These are phyloP conservation scores for Talaromyces albobiverticillius DNA, from an alignment of 2,329 filamentous ascomycete species.

Conservation along the genomic window DNA sequence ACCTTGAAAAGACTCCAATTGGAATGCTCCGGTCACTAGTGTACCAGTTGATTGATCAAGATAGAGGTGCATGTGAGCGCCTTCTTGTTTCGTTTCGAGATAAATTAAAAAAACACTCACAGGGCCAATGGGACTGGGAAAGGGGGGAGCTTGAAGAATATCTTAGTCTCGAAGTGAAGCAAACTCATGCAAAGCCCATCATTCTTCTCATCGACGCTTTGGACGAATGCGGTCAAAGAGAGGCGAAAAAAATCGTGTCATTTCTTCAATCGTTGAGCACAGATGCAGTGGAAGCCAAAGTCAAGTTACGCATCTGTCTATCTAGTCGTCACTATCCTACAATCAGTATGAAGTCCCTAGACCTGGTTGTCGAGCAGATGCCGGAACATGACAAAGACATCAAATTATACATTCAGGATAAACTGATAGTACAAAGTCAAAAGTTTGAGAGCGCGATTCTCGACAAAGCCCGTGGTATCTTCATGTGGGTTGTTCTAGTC, in stretches of 20 bases:
- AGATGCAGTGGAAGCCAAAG: constrained; percentile 12
- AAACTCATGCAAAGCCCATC: background rate
- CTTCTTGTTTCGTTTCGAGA: constrained; percentile 1
- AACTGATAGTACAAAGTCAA: constrained; percentile 10
- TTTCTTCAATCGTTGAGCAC: constrained; percentile 43
- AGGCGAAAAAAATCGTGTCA: constrained; percentile 43
- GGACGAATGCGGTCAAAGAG: constrained; percentile 48
- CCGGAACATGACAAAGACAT: constrained; percentile 25
- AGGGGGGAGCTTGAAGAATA: constrained; percentile 7
- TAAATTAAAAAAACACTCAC: constrained; percentile 1
- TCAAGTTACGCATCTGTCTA: constrained; percentile 38
- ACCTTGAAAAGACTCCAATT: constrained; percentile 2
- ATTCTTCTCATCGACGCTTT: constrained; percentile 40
- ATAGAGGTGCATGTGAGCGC: background rate
- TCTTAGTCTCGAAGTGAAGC: background rate
- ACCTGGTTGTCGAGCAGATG: constrained; percentile 38
- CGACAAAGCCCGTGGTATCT: constrained; percentile 36
- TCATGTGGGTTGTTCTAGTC: constrained; percentile 45
- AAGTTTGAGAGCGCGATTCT: constrained; percentile 23
- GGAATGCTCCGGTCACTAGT: constrained; percentile 12
- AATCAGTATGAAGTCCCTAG: constrained; percentile 33
- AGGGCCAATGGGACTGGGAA: constrained; percentile 1
- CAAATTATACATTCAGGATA: constrained; percentile 22
- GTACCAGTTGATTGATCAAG: constrained; percentile 2
- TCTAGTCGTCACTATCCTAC: constrained; percentile 51